Conservation (phyloP, 1,284 basidiomycete genomes). For the Cryptococcus neoformans region DNA sequence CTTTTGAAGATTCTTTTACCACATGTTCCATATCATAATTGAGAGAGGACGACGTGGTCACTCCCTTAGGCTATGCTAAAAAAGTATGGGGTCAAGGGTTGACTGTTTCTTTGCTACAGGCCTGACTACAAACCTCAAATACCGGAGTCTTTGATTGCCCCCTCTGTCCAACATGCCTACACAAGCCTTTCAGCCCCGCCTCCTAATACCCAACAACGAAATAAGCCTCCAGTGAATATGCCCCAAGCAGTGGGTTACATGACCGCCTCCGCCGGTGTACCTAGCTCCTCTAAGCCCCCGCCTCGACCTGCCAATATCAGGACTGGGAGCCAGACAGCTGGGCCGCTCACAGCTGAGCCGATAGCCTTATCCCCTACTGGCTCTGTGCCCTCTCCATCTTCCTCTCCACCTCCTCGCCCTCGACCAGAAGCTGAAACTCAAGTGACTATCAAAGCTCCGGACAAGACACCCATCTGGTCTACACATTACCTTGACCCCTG, state of each 20-base stretch:
- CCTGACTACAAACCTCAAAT: slow-evolving; percentile 40
- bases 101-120: slow-evolving; percentile 10
- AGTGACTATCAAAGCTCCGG: slow-evolving; percentile 18
- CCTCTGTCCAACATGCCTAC: slow-evolving; percentile 31
- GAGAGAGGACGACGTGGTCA: too few species aligned
- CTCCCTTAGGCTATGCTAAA: too few species aligned
- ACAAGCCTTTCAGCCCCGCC: slow-evolving; percentile 32
- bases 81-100: too few species aligned
- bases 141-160: slow-evolving; percentile 22
- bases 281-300: not conserved
- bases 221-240: not conserved
- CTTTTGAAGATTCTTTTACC: too few species aligned
- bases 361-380: not conserved
- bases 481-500: slow-evolving; percentile 40
- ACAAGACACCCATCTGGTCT: slow-evolving; percentile 31
- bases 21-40: too few species aligned
- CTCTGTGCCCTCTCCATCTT: not conserved
- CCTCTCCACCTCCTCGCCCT: not conserved
- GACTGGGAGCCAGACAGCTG: not conserved
- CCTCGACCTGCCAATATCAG: not conserved
- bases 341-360: not conserved
- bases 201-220: slow-evolving; percentile 28
- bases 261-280: too few species aligned
- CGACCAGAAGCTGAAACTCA: slow-evolving; percentile 24
- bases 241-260: too few species aligned